Evolutionary conservation across 495 filamentous ascomycete genomes (phyloP).

Genomic region (Penicillium manginii): DNA sequence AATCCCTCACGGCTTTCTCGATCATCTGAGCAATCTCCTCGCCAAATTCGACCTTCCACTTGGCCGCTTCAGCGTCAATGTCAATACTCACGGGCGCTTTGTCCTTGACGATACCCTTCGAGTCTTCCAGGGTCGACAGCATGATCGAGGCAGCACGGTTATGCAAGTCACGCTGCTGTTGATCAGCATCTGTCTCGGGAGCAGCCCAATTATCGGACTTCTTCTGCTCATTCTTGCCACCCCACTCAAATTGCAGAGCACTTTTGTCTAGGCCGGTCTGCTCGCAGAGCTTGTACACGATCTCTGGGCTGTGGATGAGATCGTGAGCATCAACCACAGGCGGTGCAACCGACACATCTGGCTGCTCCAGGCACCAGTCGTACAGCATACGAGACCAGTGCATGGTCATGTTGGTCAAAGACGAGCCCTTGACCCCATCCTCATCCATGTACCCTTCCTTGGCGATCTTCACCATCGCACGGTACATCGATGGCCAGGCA

Average conservation of each 20-base stretch:
- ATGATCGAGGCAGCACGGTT: constrained; percentile 22
- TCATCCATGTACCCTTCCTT: constrained; percentile 18
- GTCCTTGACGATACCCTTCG: constrained; percentile 38
- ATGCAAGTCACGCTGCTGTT: background rate
- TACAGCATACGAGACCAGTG: constrained; percentile 39
- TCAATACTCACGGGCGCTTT: constrained; percentile 41
- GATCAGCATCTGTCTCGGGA: constrained; percentile 2
- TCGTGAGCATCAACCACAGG: constrained; percentile 52
- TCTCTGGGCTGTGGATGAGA: constrained; percentile 38
- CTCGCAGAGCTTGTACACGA: constrained; percentile 36
- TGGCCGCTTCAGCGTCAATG: constrained; percentile 41
- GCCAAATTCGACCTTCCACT: constrained; percentile 54
- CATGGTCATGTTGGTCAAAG: constrained; percentile 32
- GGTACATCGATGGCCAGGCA: constrained; percentile 41
- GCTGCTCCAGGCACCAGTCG: constrained; percentile 37
- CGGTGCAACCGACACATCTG: constrained; percentile 27
- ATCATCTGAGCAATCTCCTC: constrained; percentile 37
- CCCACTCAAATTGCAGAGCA: constrained; percentile 44
- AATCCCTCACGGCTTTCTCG: constrained; percentile 39
- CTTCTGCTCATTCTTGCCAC: constrained; percentile 24
- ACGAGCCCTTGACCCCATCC: constrained; percentile 13
- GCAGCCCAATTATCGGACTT: constrained; percentile 10
- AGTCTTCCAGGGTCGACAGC: constrained; percentile 35
- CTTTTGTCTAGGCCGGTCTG: constrained; percentile 38
- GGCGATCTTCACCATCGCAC: constrained; percentile 29